Base-by-base conservation (phyloP, 805 yeast genomes). In the Kodamaea neixiangensis region DNA sequence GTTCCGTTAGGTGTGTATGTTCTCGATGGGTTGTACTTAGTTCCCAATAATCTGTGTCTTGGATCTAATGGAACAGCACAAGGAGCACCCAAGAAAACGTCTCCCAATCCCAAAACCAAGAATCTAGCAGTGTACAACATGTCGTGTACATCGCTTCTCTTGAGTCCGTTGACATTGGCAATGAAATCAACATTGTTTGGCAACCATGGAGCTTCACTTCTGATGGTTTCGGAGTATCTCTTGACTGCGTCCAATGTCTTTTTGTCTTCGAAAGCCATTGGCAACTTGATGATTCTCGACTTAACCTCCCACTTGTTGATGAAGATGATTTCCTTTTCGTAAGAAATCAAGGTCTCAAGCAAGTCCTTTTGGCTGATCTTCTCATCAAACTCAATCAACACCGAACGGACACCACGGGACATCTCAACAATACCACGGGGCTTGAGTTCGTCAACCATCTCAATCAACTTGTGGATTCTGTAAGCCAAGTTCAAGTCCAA, bases 1-100 rank as follows among this genome's bases (percentile, higher is more conserved):
- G 94, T 88, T 59, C 99, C 99, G 65, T 90, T 89, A 37, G 97
- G 97, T 2, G 99, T 93, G 75, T 79, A 92, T 1, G 97, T 89
- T 76, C 99, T 82, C 11, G 97, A 88, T 37, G 99, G 99, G 66
- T 93, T 93, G 73, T 93, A 94, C 72, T 93, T 93, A 25, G 97
- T 80, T 37, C 98, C 99, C 51, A 93, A 73, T 53, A 91, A 79
- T 62, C 97, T 81, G 62, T 92, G 97, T 63, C 97, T 85, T 52
- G 99, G 99, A 68, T 94, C 98, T 59, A 93, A 80, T 35, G 99
- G 98, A 58, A 93, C 96, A 1, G 98, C 98, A 77, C 97, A 92
- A 22, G 99, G 99, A 3, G 99, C 97, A 45, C 98, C 98, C 60
- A 94, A 78, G 73, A 92, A 93, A 21, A 94, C 98, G 70, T 94